These are phyloP conservation scores for Volvox africanus DNA, from an alignment of 139 green algal genomes.

Conservation along the genomic window DNA sequence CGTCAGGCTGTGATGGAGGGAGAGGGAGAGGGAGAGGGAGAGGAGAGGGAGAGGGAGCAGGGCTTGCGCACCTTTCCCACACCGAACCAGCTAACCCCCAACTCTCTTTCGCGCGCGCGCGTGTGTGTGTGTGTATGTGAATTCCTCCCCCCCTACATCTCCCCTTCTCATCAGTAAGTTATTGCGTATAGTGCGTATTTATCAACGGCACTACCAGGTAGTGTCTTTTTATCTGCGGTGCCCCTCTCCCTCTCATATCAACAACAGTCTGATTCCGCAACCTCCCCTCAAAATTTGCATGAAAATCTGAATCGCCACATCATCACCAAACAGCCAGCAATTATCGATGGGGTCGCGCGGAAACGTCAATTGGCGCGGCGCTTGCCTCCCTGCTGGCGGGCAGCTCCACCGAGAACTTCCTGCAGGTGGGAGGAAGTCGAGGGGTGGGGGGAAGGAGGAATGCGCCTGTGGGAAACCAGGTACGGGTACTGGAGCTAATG, in stretches of 20 bases:
- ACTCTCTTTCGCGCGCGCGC: too few species aligned
- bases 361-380: slow-evolving; percentile 66
- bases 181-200: too few species aligned
- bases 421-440: background rate
- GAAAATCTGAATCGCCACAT: too few species aligned
- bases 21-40: background rate
- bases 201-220: too few species aligned
- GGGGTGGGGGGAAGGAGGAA: background rate
- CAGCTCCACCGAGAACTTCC: background rate
- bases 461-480: background rate
- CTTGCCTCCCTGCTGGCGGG: slow-evolving; percentile 62
- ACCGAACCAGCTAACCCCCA: too few species aligned
- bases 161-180: too few species aligned
- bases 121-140: too few species aligned
- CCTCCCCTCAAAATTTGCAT: background rate
- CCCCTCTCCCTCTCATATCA: background rate
- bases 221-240: too few species aligned
- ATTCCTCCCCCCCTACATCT: too few species aligned
- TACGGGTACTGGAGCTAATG: too few species aligned
- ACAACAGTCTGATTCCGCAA: background rate
- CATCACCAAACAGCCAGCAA: slow-evolving; percentile 76
- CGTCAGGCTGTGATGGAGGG: background rate
- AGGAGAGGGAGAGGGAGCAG: too few species aligned
- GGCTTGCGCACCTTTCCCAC: too few species aligned
- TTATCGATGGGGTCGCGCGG: slow-evolving; percentile 72